These are phyloP conservation scores for Pilatotrama ljubarskyi DNA, from an alignment of 768 basidiomycete species.

Conservation along the genomic window DNA sequence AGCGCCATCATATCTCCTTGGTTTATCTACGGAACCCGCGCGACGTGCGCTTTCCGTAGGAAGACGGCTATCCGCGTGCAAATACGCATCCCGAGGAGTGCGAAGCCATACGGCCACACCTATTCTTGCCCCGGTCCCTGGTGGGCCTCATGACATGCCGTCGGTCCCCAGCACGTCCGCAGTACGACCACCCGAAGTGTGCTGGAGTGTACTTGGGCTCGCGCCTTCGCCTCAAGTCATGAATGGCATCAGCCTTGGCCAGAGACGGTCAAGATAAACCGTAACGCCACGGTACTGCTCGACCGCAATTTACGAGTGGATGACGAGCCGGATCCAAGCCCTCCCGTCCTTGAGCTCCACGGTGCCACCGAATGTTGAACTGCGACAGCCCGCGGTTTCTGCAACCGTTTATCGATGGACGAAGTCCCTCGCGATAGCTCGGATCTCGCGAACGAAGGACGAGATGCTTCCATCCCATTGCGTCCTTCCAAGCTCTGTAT, in stretches of 20 bases:
- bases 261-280: neutral
- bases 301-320: neutral
- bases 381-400: neutral
- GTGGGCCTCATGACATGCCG: slow-evolving; percentile 5
- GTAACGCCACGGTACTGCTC: slow-evolving; percentile 2
- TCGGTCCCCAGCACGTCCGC: neutral
- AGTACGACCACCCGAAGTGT: no score
- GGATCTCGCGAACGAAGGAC: slow-evolving; percentile 5
- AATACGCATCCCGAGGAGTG: neutral
- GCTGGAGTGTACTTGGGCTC: no score
- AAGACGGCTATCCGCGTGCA: slow-evolving; percentile 10
- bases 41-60: slow-evolving; percentile 1
- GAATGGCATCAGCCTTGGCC: neutral
- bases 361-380: neutral
- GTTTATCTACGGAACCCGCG: slow-evolving; percentile 6
- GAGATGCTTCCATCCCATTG: neutral
- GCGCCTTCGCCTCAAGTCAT: neutral
- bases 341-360: neutral
- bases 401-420: slow-evolving; percentile 1
- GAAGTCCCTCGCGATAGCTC: neutral
- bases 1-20: slow-evolving; percentile 7
- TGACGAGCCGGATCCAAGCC: neutral
- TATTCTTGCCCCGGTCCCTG: slow-evolving; percentile 10
- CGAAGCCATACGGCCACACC: neutral
- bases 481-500: no score